A percentile compares a stretch with the other conserved stretches of the same genome.
Evolutionary conservation across 2,329 filamentous ascomycete genomes (phyloP).

Genomic region (Teratosphaeria gauchensis): DNA sequence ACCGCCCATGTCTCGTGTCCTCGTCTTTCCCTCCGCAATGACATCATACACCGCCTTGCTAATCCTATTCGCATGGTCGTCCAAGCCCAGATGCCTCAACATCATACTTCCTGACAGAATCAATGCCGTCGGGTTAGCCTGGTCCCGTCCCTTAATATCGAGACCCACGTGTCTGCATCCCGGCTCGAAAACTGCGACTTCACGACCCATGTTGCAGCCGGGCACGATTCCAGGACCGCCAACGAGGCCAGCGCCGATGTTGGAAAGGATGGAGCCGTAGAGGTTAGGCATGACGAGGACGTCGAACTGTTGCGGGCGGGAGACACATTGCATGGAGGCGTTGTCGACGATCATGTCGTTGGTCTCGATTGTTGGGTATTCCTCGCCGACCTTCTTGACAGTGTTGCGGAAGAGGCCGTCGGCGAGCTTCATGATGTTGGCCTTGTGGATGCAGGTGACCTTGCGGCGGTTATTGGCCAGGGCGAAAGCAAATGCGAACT

Average conservation of each 20-base stretch:
- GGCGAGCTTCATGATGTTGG: constrained; percentile 99
- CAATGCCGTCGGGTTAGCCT: constrained; percentile 95
- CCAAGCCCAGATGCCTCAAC: constrained; percentile 88
- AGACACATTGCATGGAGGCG: constrained; percentile 98
- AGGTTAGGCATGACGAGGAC: constrained; percentile 99
- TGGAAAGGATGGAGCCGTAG: constrained; percentile 97
- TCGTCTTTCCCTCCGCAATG: constrained; percentile 79
- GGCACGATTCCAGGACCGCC: constrained; percentile 95
- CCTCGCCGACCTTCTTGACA: constrained; percentile 84
- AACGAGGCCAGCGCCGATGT: constrained; percentile 94
- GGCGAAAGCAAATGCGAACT: constrained; percentile 96
- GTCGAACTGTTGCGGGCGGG: constrained; percentile 93
- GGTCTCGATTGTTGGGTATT: constrained; percentile 89
- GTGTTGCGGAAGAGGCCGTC: constrained; percentile 98
- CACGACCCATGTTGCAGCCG: constrained; percentile 98
- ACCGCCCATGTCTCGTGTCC: constrained; percentile 95
- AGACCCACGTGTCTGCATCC: constrained; percentile 98
- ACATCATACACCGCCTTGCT: constrained; percentile 75
- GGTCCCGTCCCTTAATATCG: constrained; percentile 99
- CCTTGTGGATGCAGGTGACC: constrained; percentile 99
- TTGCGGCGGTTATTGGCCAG: constrained; percentile 98
- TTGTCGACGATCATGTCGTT: constrained; percentile 99
- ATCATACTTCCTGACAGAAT: constrained; percentile 95
- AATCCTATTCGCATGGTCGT: constrained; percentile 97
- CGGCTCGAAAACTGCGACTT: constrained; percentile 96